Conservation (phyloP, 805 yeast species). For the Candida morakotiae region DNA sequence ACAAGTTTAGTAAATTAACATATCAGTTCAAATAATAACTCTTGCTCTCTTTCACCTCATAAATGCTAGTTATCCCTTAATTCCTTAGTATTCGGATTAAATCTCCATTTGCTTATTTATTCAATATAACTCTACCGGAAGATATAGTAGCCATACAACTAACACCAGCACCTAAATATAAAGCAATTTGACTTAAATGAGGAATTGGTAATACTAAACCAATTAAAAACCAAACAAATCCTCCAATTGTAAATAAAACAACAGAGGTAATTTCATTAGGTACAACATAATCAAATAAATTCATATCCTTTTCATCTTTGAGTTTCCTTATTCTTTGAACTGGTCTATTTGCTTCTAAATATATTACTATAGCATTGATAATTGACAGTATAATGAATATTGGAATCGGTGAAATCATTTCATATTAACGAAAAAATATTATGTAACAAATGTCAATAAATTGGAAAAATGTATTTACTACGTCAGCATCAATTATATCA, state of each 20-base stretch:
- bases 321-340: too few species aligned
- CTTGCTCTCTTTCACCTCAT: too few species aligned
- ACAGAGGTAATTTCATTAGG: constrained; percentile 1
- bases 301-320: not conserved
- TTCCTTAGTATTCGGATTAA: too few species aligned
- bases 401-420: constrained; percentile 1
- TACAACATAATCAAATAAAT: not conserved
- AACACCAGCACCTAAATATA: constrained; percentile 2
- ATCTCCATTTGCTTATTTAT: too few species aligned
- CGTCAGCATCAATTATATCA: constrained; percentile 10
- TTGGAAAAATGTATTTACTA: constrained; percentile 10
- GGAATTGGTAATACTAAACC: not conserved
- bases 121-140: not conserved
- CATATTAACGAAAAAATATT: not conserved
- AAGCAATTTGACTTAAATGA: constrained; percentile 2
- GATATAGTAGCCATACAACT: not conserved
- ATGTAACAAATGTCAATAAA: not conserved
- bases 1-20: too few species aligned
- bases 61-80: too few species aligned
- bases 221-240: constrained; percentile 3
- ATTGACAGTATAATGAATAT: not conserved
- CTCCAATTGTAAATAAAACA: constrained; percentile 2
- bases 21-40: too few species aligned
- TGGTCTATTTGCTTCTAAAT: constrained; percentile 2
- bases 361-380: not conserved